phyloP scores from a whole-genome alignment of 148 eudicot genomes.

The Camellia granthamiana region DNA sequence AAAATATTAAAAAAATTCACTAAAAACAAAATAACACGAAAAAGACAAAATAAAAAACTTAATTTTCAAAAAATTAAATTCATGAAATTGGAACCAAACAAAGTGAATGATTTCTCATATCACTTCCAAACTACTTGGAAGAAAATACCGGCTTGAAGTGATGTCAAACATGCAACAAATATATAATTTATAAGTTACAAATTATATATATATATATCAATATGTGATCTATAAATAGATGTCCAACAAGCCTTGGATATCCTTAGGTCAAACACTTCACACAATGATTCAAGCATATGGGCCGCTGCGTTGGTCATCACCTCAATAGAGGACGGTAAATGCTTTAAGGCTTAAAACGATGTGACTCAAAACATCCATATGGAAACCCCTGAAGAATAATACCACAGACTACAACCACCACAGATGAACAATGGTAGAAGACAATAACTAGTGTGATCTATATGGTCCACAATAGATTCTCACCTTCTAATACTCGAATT shows the following conservation, averaged over 20 bases:
- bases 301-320: background rate
- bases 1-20: too few relatives aligned
- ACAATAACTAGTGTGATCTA: background rate
- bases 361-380: background rate
- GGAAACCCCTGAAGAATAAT: slow-evolving; percentile 6
- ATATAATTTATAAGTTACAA: background rate
- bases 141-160: background rate
- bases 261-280: background rate
- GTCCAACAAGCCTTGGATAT: background rate
- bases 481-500: background rate
- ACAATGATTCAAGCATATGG: background rate
- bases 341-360: background rate
- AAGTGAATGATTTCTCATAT: too few relatives aligned
- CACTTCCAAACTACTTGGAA: too few relatives aligned
- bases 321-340: too few relatives aligned
- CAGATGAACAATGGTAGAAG: background rate
- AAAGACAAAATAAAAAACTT: too few relatives aligned
- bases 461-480: background rate
- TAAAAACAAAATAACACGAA: too few relatives aligned
- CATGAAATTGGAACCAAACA: too few relatives aligned
- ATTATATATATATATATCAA: background rate
- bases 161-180: background rate
- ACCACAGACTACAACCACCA: background rate
- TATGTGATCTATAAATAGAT: background rate
- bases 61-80: too few relatives aligned